Base-by-base conservation (phyloP, 805 yeast genomes). In the Wickerhamomyces strasburgensis region DNA sequence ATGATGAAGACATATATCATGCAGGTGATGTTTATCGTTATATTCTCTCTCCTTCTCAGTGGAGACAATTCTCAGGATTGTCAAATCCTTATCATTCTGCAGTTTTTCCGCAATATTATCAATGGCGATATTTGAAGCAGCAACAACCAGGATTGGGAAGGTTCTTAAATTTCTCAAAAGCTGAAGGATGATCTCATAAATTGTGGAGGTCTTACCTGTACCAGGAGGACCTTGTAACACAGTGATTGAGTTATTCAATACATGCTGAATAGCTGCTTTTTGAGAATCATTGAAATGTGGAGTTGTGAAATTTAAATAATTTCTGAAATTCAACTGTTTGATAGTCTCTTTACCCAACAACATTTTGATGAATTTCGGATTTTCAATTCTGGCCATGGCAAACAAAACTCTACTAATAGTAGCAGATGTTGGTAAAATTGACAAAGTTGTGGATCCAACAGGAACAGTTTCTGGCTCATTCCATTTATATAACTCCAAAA, bases 181-280 rank as follows among this genome's bases (percentile, higher is more conserved):
- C 49, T 78, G 80, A 29, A 77, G 49, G 39, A 76, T 61, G 21
- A 80, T 64, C 52, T 82, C 90, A 31, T 79, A 77, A 21, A 83
- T 61, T 0, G 89, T 82, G 30, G 80, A 75, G 0, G 93, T 83
- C 54, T 83, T 83, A 39, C 93, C 93, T 0, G 93, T 83, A 10
- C 93, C 93, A 3, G 89, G 89, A 1, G 93, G 93, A 2, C 93
- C 93, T 56, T 81, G 89, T 15, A 83, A 67, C 14, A 83, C 48
- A 3, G 78, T 77, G 34, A 68, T 72, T 14, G 55, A 47, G 29
- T 51, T 51, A 33, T 51, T 51, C 34, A 51, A 32, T 14, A 51
- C 55, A 21, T 51, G 55, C 26, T 51, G 53, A 23, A 52, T 44
- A 3, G 80, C 80, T 23, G 65, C 64, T 44, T 73, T 73, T 42